Percentiles rank a stretch among this genome's conserved stretches.
Evolutionary conservation across 2,329 filamentous ascomycete genomes (phyloP).

Genomic region (Metarhizium guizhouense): DNA sequence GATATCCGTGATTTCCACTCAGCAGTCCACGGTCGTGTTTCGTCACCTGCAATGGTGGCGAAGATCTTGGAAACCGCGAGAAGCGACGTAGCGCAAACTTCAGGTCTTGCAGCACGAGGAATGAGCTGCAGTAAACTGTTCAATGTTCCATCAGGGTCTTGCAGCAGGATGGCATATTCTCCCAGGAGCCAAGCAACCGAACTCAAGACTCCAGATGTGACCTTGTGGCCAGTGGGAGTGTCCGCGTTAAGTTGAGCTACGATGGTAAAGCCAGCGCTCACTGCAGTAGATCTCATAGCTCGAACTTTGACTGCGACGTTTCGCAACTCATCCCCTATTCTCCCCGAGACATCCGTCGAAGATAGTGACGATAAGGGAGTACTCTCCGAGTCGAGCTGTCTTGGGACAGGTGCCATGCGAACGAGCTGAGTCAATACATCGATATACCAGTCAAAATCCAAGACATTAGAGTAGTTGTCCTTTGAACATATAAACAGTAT

Average conservation of each 20-base stretch:
- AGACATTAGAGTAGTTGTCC: slow-evolving; percentile 76
- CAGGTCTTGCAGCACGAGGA: slow-evolving; percentile 47
- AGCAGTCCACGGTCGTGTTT: slow-evolving; percentile 58
- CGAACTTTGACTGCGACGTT: slow-evolving; percentile 89
- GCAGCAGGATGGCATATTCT: slow-evolving; percentile 71
- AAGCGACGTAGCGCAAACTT: slow-evolving; percentile 67
- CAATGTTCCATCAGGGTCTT: slow-evolving; percentile 62
- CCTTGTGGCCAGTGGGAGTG: slow-evolving; percentile 44
- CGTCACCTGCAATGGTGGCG: slow-evolving; percentile 57
- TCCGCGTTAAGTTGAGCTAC: slow-evolving; percentile 48
- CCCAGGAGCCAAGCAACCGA: slow-evolving; percentile 80
- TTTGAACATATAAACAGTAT: slow-evolving; percentile 85
- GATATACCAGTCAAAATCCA: slow-evolving; percentile 97
- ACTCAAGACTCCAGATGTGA: slow-evolving; percentile 58
- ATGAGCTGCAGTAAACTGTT: slow-evolving; percentile 63
- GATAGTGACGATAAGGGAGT: slow-evolving; percentile 15
- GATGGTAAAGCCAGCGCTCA: slow-evolving; percentile 74
- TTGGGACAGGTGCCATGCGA: slow-evolving; percentile 52
- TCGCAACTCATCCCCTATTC: slow-evolving; percentile 75
- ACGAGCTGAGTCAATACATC: slow-evolving; percentile 82
- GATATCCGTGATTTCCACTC: slow-evolving; percentile 66
- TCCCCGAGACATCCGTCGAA: slow-evolving; percentile 47
- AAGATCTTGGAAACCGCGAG: slow-evolving; percentile 86
- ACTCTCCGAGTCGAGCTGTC: slow-evolving; percentile 25
- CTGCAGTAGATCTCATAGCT: slow-evolving; percentile 70